Evolutionary conservation across 805 yeast genomes (phyloP).

Genomic region (Wickerhamiella allomyrinae): DNA sequence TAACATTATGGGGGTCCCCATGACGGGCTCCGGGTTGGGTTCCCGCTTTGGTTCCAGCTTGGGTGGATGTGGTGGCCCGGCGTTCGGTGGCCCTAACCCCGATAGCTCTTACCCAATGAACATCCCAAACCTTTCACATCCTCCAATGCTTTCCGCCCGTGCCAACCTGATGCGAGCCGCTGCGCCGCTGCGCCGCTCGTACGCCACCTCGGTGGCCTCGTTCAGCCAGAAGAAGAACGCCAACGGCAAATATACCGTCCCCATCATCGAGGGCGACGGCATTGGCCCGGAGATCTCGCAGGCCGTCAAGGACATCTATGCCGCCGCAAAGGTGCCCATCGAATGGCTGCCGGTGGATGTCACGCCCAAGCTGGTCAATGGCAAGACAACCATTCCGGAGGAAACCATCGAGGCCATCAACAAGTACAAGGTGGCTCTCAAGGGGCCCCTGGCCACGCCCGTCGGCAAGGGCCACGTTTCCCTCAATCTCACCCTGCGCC

Average conservation of each 20-base stretch:
- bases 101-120: not conserved
- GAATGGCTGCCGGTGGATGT: slow-evolving; percentile 97
- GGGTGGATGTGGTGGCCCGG: too few relatives aligned
- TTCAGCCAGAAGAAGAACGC: slow-evolving; percentile 29
- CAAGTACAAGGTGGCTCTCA: slow-evolving; percentile 85
- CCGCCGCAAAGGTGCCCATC: slow-evolving; percentile 90
- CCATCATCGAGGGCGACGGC: slow-evolving; percentile 98
- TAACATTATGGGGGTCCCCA: too few relatives aligned
- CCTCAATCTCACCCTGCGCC: slow-evolving; percentile 90
- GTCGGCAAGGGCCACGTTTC: slow-evolving; percentile 98
- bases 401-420: slow-evolving; percentile 86
- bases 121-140: not conserved
- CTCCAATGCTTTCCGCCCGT: slow-evolving; percentile 2
- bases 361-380: slow-evolving; percentile 80
- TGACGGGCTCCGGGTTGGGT: too few relatives aligned
- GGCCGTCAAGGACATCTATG: slow-evolving; percentile 83
- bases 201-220: slow-evolving; percentile 28
- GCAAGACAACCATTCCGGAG: slow-evolving; percentile 85
- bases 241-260: slow-evolving; percentile 75
- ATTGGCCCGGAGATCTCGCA: slow-evolving; percentile 91
- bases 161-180: slow-evolving; percentile 1
- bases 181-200: slow-evolving; percentile 10
- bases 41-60: too few relatives aligned
- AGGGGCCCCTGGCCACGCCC: slow-evolving; percentile 98
- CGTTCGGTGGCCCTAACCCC: not conserved